A percentile compares a stretch with the other conserved stretches of the same genome.
These are phyloP conservation scores for Paraphoma chrysanthemicola DNA, from an alignment of 2,329 filamentous ascomycete species.

Conservation along the genomic window DNA sequence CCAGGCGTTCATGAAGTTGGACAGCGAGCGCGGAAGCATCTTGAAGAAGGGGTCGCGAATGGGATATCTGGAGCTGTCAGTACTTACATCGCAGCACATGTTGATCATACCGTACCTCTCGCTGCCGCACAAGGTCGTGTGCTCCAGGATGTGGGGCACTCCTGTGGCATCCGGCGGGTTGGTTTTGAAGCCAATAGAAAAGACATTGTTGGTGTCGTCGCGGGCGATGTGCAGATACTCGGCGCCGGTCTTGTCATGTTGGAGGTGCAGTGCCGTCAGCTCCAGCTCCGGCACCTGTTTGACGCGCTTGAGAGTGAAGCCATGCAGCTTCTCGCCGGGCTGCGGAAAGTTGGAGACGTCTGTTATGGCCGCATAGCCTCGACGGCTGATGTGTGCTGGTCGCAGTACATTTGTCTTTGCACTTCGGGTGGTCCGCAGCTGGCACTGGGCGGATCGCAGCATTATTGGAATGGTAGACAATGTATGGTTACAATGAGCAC, in stretches of 20 bases:
- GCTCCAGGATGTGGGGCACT: constrained; percentile 95
- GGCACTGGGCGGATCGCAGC: constrained; percentile 47
- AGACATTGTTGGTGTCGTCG: constrained; percentile 98
- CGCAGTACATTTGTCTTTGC: constrained; percentile 13
- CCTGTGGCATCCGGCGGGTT: constrained; percentile 97
- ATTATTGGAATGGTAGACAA: constrained; percentile 23
- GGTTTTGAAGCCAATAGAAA: constrained; percentile 98
- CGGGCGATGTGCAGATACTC: constrained; percentile 95
- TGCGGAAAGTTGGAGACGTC: constrained; percentile 78
- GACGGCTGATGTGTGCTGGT: constrained; percentile 18
- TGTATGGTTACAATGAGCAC: neutral
- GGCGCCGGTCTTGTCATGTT: constrained; percentile 93
- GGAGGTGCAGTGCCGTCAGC: constrained; percentile 85
- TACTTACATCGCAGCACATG: neutral
- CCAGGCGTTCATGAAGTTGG: constrained; percentile 99
- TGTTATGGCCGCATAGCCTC: constrained; percentile 70
- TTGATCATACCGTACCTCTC: constrained; percentile 69
- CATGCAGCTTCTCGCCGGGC: constrained; percentile 85
- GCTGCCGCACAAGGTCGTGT: constrained; percentile 95
- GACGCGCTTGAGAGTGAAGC: constrained; percentile 86
- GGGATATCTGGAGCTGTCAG: constrained; percentile 71
- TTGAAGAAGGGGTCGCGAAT: constrained; percentile 99
- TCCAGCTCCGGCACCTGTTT: constrained; percentile 96
- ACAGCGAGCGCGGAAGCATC: constrained; percentile 97
- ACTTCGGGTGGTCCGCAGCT: constrained; percentile 28